These are phyloP conservation scores for Chaetothyriales sp. DNA, from an alignment of 2,329 filamentous ascomycete species.

Conservation along the genomic window DNA sequence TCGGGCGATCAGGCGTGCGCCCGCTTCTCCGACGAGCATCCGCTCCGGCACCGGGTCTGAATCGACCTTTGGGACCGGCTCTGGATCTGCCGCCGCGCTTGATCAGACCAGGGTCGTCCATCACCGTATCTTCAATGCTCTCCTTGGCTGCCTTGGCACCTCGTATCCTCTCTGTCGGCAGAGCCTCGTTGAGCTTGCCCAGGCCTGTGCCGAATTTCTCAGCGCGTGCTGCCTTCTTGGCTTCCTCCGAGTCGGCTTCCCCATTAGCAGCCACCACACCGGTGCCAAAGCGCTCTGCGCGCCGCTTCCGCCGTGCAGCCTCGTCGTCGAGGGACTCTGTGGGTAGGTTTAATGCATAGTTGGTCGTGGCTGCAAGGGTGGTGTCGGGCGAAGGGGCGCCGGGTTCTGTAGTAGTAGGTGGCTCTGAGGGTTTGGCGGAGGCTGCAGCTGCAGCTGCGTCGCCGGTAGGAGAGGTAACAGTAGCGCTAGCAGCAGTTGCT, in stretches of 20 bases:
- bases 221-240: slow-evolving; percentile 31
- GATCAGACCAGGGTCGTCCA: slow-evolving; percentile 27
- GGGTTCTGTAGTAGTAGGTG: slow-evolving; percentile 6
- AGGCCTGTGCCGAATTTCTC: slow-evolving; percentile 31
- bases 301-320: slow-evolving; percentile 33
- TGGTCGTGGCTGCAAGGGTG: slow-evolving; percentile 7
- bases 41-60: slow-evolving; percentile 9
- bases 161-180: slow-evolving; percentile 29
- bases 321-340: slow-evolving; percentile 31
- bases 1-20: slow-evolving; percentile 18
- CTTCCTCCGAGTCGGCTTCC: slow-evolving; percentile 28
- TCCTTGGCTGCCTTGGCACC: slow-evolving; percentile 12
- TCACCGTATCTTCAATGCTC: slow-evolving; percentile 22
- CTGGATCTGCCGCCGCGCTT: slow-evolving; percentile 22
- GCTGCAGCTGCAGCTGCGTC: slow-evolving; percentile 3
- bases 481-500: neutral
- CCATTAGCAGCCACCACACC: slow-evolving; percentile 19
- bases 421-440: neutral
- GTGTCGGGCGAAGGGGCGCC: slow-evolving; percentile 4
- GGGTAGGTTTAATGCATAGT: slow-evolving; percentile 29
- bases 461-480: neutral
- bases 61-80: slow-evolving; percentile 13
- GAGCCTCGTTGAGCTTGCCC: slow-evolving; percentile 30
- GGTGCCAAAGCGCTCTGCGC: slow-evolving; percentile 33
- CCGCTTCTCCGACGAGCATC: slow-evolving; percentile 10